These are phyloP conservation scores for Sicyos baderoa DNA, from an alignment of 306 rosid genomes.

Conservation along the genomic window DNA sequence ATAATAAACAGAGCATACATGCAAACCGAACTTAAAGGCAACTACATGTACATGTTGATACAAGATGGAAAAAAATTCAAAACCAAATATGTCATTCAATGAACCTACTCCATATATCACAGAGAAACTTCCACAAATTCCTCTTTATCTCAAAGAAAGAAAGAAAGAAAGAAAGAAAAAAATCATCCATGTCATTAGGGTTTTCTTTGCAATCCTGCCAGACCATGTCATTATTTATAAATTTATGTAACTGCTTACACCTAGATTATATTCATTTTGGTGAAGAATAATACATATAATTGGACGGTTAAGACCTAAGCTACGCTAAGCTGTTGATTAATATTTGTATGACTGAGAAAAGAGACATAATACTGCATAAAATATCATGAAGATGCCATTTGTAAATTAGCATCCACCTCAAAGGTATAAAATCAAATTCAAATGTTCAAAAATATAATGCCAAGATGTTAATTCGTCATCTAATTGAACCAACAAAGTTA, in stretches of 20 bases:
- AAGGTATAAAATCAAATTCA: not conserved
- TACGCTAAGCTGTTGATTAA: not conserved
- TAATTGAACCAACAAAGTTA: not conserved
- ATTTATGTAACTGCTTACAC: not conserved
- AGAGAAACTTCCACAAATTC: slow-evolving; percentile 2
- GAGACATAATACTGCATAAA: not conserved
- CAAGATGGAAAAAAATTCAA: not conserved
- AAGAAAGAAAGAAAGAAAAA: not conserved
- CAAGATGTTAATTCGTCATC: not conserved
- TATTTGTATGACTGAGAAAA: not conserved
- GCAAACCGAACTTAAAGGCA: not conserved
- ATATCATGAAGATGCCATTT: not conserved
- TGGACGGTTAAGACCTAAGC: not conserved
- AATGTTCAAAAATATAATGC: not conserved
- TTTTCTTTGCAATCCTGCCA: not conserved
- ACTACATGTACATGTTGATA: not conserved
- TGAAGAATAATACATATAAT: not conserved
- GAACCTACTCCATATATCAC: not conserved
- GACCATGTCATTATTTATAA: not conserved
- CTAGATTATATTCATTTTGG: slow-evolving; percentile 5
- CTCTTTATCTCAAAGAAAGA: not conserved
- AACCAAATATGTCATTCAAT: not conserved
- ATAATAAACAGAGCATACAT: not conserved
- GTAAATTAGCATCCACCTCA: slow-evolving; percentile 1
- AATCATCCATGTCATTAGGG: not conserved